These are phyloP conservation scores for Aureobasidium subglaciale DNA, from an alignment of 2,329 filamentous ascomycete species.

Conservation along the genomic window DNA sequence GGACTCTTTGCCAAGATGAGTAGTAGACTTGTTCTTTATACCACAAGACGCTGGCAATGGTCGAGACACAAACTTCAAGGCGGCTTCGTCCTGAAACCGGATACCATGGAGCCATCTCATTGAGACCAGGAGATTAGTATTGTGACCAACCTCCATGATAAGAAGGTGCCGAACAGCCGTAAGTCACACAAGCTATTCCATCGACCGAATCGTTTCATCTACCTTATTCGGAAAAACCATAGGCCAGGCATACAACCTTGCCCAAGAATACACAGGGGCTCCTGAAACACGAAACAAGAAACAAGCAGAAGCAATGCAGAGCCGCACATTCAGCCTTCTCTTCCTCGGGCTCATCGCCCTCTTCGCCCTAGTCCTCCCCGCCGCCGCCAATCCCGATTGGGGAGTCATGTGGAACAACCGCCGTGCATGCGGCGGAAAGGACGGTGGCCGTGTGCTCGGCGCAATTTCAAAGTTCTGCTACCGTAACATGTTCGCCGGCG, in stretches of 20 bases:
- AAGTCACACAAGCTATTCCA: background rate
- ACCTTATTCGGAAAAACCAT: background rate
- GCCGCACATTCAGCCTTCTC: background rate
- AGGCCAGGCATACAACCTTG: background rate
- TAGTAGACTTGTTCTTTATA: background rate
- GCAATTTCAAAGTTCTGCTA: background rate
- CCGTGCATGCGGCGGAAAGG: background rate
- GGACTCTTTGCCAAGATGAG: background rate
- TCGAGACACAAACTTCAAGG: conserved; percentile 1
- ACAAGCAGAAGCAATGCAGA: background rate
- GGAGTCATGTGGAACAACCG: background rate
- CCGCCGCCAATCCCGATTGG: background rate
- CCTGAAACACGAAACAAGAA: background rate
- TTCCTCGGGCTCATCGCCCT: background rate
- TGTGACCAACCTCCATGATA: background rate
- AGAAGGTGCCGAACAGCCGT: background rate
- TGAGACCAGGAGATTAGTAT: background rate
- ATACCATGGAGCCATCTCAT: background rate
- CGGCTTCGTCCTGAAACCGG: background rate
- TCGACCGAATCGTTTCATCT: background rate
- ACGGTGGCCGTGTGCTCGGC: background rate
- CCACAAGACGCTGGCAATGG: background rate
- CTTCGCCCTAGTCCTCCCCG: background rate
- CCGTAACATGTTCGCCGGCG: background rate
- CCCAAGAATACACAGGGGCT: too few relatives aligned